A percentile compares a stretch with the other conserved stretches of the same genome.
These are phyloP conservation scores for Pseudevernia furfuracea DNA, from an alignment of 495 filamentous ascomycete genomes.

Conservation along the genomic window DNA sequence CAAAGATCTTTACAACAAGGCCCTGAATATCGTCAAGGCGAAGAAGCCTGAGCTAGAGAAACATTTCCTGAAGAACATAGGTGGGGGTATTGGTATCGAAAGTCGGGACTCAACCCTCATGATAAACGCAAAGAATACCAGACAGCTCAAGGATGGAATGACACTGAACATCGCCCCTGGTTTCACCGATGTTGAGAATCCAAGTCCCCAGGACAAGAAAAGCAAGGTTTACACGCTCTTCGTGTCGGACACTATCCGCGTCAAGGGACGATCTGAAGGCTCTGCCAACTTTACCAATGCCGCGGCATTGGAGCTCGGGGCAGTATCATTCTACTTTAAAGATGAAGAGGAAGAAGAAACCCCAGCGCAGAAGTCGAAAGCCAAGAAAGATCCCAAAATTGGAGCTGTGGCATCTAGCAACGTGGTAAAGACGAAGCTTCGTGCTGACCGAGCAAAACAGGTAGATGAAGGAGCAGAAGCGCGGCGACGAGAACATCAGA, in stretches of 20 bases:
- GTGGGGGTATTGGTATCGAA: slow-evolving; percentile 88
- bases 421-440: slow-evolving; percentile 86
- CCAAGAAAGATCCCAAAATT: slow-evolving; percentile 72
- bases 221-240: slow-evolving; percentile 81
- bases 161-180: slow-evolving; percentile 83
- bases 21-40: slow-evolving; percentile 61
- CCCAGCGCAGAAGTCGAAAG: slow-evolving; percentile 59
- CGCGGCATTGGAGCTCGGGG: slow-evolving; percentile 80
- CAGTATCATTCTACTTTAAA: slow-evolving; percentile 95
- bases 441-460: slow-evolving; percentile 78
- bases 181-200: slow-evolving; percentile 78
- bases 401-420: slow-evolving; percentile 83
- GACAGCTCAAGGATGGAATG: slow-evolving; percentile 89
- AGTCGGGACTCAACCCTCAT: slow-evolving; percentile 71
- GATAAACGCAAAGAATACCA: slow-evolving; percentile 74
- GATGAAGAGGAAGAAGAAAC: slow-evolving; percentile 71
- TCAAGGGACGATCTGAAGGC: slow-evolving; percentile 55
- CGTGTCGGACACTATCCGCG: slow-evolving; percentile 87
- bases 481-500: slow-evolving; percentile 84
- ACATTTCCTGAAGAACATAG: slow-evolving; percentile 84
- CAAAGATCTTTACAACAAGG: slow-evolving; percentile 90
- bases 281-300: slow-evolving; percentile 82
- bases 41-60: slow-evolving; percentile 93
- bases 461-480: slow-evolving; percentile 86
- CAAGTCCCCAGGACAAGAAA: slow-evolving; percentile 73